These are phyloP conservation scores for Boletus bicolor DNA, from an alignment of 768 basidiomycete genomes.

Conservation along the genomic window DNA sequence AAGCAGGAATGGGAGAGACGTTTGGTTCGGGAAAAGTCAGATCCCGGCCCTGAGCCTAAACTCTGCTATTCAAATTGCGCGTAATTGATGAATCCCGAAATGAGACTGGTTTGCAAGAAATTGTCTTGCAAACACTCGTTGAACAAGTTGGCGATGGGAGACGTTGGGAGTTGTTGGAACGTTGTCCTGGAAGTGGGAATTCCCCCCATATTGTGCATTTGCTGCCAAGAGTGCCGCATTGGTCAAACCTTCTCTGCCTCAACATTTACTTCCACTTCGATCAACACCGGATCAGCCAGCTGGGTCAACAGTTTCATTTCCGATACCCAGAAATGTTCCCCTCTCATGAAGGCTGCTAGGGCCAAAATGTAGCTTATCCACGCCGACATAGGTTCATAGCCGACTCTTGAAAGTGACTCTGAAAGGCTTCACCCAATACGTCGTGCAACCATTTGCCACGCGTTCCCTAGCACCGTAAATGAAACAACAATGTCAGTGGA, in stretches of 20 bases:
- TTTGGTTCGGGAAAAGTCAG: background rate
- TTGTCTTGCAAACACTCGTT: background rate
- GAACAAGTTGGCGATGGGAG: background rate
- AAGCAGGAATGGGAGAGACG: background rate
- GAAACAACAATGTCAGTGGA: background rate
- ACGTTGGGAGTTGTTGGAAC: background rate
- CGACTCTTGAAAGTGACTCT: background rate
- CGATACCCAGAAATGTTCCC: background rate
- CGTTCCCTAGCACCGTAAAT: background rate
- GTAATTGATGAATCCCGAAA: background rate
- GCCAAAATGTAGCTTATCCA: background rate
- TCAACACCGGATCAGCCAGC: constrained; percentile 2
- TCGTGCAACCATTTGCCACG: background rate
- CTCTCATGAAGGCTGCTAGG: background rate
- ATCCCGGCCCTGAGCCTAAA: constrained; percentile 7
- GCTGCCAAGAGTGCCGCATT: background rate
- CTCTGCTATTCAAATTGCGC: background rate
- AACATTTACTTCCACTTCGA: background rate
- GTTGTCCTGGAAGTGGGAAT: background rate
- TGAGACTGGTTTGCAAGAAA: background rate
- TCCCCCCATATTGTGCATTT: background rate
- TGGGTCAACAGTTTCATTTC: background rate
- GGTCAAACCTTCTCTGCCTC: background rate
- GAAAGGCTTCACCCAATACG: background rate
- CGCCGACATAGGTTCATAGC: background rate